These are phyloP conservation scores for Vitis hybrid DNA, from an alignment of 177 flowering plant genomes.

Conservation along the genomic window DNA sequence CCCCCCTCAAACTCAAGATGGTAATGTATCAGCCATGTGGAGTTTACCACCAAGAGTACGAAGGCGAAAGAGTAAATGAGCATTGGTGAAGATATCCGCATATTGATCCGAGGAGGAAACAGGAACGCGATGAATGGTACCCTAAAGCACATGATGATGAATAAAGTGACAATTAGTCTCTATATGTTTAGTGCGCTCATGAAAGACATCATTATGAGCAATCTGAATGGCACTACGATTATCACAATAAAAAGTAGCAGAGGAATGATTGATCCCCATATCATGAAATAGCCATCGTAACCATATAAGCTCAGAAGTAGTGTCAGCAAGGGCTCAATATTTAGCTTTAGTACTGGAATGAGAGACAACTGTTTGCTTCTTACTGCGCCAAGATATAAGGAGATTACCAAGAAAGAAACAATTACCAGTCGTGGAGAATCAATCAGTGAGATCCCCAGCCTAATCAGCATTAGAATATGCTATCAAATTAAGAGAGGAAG, in stretches of 20 bases:
- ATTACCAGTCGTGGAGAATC: neutral
- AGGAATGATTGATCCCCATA: neutral
- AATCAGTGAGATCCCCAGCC: neutral
- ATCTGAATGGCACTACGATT: neutral
- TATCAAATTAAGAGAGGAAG: too few relatives aligned
- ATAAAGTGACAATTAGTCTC: neutral
- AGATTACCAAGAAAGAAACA: neutral
- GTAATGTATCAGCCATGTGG: neutral
- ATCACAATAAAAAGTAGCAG: neutral
- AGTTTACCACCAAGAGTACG: neutral
- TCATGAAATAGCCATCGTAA: neutral
- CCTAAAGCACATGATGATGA: neutral
- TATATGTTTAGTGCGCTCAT: constrained; percentile 1
- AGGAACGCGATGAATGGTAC: neutral
- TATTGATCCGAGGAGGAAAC: neutral
- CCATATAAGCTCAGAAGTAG: constrained; percentile 3
- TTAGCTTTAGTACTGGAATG: neutral
- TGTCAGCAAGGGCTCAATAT: constrained; percentile 2
- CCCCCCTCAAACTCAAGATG: constrained; percentile 9
- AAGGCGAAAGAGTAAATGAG: neutral
- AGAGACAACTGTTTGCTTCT: neutral
- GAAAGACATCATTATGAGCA: neutral
- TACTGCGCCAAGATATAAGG: neutral
- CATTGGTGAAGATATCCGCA: neutral
- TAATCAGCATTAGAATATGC: constrained; percentile 7